These are phyloP conservation scores for Oryza coarctata DNA, from an alignment of 176 grass and related monocot genomes.

Conservation along the genomic window DNA sequence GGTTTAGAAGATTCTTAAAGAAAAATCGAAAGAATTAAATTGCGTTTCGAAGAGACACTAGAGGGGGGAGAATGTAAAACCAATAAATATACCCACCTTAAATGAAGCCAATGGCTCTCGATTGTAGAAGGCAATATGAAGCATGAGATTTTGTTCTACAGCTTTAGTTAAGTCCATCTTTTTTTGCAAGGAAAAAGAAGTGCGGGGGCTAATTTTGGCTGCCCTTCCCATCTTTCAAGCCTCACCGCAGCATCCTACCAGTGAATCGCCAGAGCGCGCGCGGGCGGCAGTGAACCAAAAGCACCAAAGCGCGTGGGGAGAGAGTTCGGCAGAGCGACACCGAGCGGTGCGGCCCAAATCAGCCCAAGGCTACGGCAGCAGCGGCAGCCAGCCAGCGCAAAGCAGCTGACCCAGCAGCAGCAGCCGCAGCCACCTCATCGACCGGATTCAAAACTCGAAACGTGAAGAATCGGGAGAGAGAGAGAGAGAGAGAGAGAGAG, in stretches of 20 bases:
- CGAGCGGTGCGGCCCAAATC: background rate
- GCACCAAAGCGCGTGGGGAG: background rate
- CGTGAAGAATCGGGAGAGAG: background rate
- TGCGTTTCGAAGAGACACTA: no score
- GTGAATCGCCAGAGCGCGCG: conserved; percentile 23
- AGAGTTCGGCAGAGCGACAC: background rate
- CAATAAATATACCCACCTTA: background rate
- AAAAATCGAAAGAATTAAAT: no score
- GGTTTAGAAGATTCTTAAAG: no score
- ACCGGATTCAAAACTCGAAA: conserved; percentile 26
- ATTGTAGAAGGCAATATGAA: no score
- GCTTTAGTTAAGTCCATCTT: background rate
- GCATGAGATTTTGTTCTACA: background rate
- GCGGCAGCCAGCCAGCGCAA: background rate
- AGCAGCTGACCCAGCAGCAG: background rate
- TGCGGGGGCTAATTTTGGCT: conserved; percentile 25
- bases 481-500: background rate
- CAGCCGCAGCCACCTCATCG: background rate
- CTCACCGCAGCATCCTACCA: conserved; percentile 30
- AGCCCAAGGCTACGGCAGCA: background rate
- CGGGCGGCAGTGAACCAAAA: conserved; percentile 19
- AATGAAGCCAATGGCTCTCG: background rate
- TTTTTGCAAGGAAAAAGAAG: background rate
- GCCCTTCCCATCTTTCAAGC: conserved; percentile 35
- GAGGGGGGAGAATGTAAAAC: background rate